These are phyloP conservation scores for Colletotrichum trifolii DNA, from an alignment of 2,329 filamentous ascomycete genomes.

Conservation along the genomic window DNA sequence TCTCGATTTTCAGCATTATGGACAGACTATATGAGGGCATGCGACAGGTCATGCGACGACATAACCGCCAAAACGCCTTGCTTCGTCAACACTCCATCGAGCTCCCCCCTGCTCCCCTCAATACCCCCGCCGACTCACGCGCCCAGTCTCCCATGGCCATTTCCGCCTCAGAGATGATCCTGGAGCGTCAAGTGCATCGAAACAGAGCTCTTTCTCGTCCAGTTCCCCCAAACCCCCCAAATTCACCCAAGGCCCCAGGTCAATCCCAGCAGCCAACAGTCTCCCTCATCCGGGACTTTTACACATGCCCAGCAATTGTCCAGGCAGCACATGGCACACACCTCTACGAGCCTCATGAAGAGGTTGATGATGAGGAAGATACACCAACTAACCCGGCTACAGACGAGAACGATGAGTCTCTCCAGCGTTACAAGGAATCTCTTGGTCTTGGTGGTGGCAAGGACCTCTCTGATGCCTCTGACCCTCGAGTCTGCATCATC, in stretches of 20 bases:
- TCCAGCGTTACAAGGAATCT: slow-evolving; percentile 97
- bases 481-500: slow-evolving; percentile 93
- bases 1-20: neutral
- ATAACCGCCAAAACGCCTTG: slow-evolving; percentile 21
- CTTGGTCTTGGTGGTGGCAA: slow-evolving; percentile 84
- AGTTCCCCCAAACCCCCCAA: slow-evolving; percentile 32
- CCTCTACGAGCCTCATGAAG: neutral
- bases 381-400: slow-evolving; percentile 31
- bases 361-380: slow-evolving; percentile 17
- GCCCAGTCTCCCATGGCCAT: slow-evolving; percentile 13
- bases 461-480: slow-evolving; percentile 79
- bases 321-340: slow-evolving; percentile 16
- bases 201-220: slow-evolving; percentile 25
- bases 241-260: slow-evolving; percentile 19
- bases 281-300: slow-evolving; percentile 28
- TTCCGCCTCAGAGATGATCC: neutral
- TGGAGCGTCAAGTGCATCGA: slow-evolving; percentile 27
- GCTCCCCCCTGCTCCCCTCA: slow-evolving; percentile 24
- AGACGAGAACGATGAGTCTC: slow-evolving; percentile 86
- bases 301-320: slow-evolving; percentile 16
- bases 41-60: slow-evolving; percentile 26
- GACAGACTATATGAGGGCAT: slow-evolving; percentile 25
- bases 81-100: slow-evolving; percentile 29
- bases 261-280: slow-evolving; percentile 10
- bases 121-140: slow-evolving; percentile 29